Conservation (phyloP, 805 yeast genomes). For the Yueomyces sinensis region DNA sequence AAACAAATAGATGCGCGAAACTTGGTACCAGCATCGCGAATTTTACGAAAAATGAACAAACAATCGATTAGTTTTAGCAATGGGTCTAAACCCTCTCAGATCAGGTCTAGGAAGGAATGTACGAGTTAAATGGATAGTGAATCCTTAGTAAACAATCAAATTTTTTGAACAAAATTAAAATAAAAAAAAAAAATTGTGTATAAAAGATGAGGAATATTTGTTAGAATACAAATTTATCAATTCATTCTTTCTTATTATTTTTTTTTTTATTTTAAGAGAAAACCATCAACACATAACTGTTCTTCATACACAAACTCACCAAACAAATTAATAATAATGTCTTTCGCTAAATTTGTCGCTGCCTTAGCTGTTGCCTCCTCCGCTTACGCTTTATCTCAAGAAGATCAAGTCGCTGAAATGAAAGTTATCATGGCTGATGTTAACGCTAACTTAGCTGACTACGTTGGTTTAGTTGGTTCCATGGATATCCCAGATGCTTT, state of each 20-base stretch:
- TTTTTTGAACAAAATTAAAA: too few species aligned
- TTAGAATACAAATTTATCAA: too few species aligned
- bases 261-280: background rate
- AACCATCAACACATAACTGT: background rate
- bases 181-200: too few species aligned
- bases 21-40: too few species aligned
- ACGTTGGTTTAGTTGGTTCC: constrained; percentile 8
- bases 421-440: constrained; percentile 13
- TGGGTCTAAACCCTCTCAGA: too few species aligned
- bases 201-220: too few species aligned
- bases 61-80: too few species aligned
- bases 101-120: too few species aligned
- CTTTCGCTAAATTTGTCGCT: constrained; percentile 4
- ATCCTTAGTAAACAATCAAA: too few species aligned
- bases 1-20: too few species aligned
- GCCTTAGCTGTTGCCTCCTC: constrained; percentile 11
- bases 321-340: background rate
- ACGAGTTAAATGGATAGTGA: too few species aligned
- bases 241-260: background rate
- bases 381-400: constrained; percentile 9
- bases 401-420: constrained; percentile 11
- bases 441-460: constrained; percentile 6
- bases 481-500: constrained; percentile 12
- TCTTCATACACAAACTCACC: background rate
- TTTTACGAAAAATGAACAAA: too few species aligned